phyloP scores from a whole-genome alignment of 225 moss, liverwort and hornwort genomes.

The Rhytidiadelphus loreus region DNA sequence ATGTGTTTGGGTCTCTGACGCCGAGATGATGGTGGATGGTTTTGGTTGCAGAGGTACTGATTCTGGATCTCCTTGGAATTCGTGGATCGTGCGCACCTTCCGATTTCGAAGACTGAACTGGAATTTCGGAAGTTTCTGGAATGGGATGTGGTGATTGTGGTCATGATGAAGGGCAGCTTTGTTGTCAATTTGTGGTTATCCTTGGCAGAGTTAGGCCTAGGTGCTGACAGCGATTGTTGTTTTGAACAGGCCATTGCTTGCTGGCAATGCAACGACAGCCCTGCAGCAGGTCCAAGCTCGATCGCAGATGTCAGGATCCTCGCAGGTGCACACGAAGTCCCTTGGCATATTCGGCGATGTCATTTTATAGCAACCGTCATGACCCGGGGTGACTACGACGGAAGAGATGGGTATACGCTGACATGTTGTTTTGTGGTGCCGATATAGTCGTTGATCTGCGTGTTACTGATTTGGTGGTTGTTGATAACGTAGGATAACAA shows the following conservation, averaged over 20 bases:
- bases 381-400: background rate
- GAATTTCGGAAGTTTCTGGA: background rate
- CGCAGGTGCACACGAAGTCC: slow-evolving; percentile 48
- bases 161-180: background rate
- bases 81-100: background rate
- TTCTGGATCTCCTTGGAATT: background rate
- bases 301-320: slow-evolving; percentile 79
- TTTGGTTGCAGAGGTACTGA: slow-evolving; percentile 36
- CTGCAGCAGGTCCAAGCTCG: slow-evolving; percentile 96
- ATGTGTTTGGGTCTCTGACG: background rate
- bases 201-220: background rate
- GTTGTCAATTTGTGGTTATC: background rate
- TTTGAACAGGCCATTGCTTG: slow-evolving; percentile 66
- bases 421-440: background rate
- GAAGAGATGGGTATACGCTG: background rate
- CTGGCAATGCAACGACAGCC: slow-evolving; percentile 78
- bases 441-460: background rate
- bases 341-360: background rate
- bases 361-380: background rate
- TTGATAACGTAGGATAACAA: slow-evolving; percentile 68
- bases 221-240: slow-evolving; percentile 8
- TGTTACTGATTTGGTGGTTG: background rate
- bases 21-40: background rate
- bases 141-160: background rate
- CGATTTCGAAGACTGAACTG: background rate